These are phyloP conservation scores for Psidium guajava DNA, from an alignment of 345 rosid genomes.

Conservation along the genomic window DNA sequence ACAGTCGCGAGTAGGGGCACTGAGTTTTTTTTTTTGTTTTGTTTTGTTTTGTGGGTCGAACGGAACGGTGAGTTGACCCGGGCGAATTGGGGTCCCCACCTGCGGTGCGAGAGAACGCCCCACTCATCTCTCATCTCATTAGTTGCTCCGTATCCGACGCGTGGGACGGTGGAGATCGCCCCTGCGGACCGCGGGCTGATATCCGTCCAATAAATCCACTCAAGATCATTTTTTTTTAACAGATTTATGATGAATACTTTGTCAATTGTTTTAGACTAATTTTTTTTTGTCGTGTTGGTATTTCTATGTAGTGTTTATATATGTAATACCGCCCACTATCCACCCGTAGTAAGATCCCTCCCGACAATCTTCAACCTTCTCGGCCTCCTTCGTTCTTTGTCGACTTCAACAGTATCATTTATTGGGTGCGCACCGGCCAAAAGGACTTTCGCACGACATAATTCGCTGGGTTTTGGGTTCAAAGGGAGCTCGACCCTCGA, in stretches of 20 bases:
- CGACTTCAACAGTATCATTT: neutral
- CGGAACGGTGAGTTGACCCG: neutral
- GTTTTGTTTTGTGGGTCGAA: too few species aligned
- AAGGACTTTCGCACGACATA: neutral
- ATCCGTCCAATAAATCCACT: neutral
- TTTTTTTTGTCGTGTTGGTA: neutral
- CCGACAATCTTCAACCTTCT: neutral
- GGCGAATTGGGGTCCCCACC: neutral
- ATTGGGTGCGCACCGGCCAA: neutral
- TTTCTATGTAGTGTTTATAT: neutral
- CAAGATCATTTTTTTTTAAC: neutral
- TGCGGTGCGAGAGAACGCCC: neutral
- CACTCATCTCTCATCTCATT: slow-evolving; percentile 5
- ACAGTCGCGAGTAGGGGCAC: neutral
- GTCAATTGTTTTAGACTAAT: neutral
- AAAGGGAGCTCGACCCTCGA: neutral
- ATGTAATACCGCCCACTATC: neutral
- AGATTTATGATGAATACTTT: too few species aligned
- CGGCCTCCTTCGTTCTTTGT: neutral
- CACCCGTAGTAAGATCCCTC: neutral
- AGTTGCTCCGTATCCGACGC: neutral
- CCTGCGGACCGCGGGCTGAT: neutral
- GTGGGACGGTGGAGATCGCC: neutral
- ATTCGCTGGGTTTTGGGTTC: neutral
- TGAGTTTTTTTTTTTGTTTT: too few species aligned